phyloP scores from a whole-genome alignment of 2,329 filamentous ascomycete genomes.

The Alternaria infectoria region DNA sequence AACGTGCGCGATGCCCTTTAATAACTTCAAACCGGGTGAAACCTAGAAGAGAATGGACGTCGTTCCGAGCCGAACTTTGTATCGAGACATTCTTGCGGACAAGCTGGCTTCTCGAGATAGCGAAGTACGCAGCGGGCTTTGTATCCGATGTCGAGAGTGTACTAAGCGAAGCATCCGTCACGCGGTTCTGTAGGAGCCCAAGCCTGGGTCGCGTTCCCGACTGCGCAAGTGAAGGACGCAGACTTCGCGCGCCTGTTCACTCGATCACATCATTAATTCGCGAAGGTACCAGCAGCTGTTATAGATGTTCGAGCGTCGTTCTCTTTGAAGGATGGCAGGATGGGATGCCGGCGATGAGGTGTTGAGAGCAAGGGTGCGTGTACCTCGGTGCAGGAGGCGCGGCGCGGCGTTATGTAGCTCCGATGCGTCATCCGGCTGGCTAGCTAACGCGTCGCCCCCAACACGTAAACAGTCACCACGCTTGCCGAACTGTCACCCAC shows the following conservation, averaged over 20 bases:
- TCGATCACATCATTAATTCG: no score
- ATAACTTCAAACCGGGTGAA: neutral
- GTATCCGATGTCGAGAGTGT: neutral
- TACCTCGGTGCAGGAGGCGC: neutral
- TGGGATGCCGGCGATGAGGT: neutral
- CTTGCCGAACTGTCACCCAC: neutral
- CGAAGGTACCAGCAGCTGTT: no score
- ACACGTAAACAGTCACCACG: neutral
- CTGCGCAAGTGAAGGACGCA: neutral
- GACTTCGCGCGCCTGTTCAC: neutral
- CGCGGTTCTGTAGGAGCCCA: neutral
- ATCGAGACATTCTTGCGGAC: neutral
- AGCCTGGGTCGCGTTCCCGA: neutral
- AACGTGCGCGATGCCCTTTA: neutral
- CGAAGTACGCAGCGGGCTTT: neutral
- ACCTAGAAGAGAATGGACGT: neutral
- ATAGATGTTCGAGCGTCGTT: neutral
- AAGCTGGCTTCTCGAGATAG: neutral
- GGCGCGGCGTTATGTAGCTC: neutral
- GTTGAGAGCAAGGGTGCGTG: neutral
- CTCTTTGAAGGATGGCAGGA: neutral
- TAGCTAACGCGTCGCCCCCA: neutral
- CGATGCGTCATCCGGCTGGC: neutral
- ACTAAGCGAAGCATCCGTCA: neutral
- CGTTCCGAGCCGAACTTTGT: neutral